Percentiles rank a stretch among this genome's conserved stretches.
Conservation (phyloP, 805 yeast species). For the Blastobotrys chiropterorum region DNA sequence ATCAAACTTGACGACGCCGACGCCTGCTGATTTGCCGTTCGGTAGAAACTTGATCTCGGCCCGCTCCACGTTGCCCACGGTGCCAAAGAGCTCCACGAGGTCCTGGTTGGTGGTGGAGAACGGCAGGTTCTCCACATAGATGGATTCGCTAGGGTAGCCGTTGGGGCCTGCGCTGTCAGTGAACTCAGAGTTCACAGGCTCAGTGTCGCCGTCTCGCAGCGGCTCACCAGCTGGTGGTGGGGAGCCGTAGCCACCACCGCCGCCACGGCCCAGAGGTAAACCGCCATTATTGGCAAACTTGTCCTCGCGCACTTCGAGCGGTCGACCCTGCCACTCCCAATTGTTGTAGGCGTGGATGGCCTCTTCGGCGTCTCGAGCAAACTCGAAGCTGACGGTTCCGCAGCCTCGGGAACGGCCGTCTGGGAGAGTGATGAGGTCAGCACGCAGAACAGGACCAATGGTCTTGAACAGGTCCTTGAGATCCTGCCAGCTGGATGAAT, state of each 20-base stretch:
- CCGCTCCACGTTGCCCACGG: conserved; percentile 64
- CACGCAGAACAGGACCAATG: conserved; percentile 73
- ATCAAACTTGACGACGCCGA: conserved; percentile 78
- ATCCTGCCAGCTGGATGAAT: conserved; percentile 74
- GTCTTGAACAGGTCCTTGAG: conserved; percentile 76
- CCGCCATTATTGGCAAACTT: conserved; percentile 28
- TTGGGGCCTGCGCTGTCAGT: conserved; percentile 58
- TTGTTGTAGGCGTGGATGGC: conserved; percentile 72
- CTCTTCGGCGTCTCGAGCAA: conserved; percentile 57
- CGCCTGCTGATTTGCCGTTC: conserved; percentile 67
- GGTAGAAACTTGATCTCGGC: conserved; percentile 69
- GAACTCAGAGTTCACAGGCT: conserved; percentile 38
- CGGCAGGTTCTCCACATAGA: conserved; percentile 76
- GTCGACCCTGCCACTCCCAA: conserved; percentile 66
- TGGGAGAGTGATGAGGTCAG: conserved; percentile 63
- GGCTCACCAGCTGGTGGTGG: conserved; percentile 9
- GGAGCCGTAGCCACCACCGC: conserved; percentile 6
- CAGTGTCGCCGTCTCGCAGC: conserved; percentile 7
- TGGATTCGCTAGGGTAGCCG: conserved; percentile 53
- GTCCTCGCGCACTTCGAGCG: conserved; percentile 75
- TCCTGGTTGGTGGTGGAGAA: conserved; percentile 84
- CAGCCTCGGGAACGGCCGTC: conserved; percentile 79
- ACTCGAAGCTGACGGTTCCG: conserved; percentile 71
- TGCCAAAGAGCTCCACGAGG: conserved; percentile 75
- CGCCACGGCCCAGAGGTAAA: conserved; percentile 1